These are phyloP conservation scores for Candida ficus DNA, from an alignment of 805 yeast genomes.

Conservation along the genomic window DNA sequence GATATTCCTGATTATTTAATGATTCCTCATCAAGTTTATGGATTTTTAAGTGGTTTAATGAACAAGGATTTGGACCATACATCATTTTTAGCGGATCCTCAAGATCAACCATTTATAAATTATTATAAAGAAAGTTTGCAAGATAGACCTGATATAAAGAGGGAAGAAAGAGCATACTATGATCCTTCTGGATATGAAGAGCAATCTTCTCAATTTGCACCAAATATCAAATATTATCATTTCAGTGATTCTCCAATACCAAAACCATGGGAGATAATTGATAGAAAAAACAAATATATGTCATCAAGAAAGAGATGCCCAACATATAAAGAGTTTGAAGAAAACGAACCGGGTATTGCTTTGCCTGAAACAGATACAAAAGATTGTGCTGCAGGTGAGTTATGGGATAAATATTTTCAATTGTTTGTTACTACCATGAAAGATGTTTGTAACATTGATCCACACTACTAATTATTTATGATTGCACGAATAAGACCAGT, in stretches of 20 bases:
- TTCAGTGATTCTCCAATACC: slow-evolving; percentile 63
- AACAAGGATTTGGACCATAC: slow-evolving; percentile 31
- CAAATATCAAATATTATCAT: slow-evolving; percentile 44
- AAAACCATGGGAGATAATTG: slow-evolving; percentile 50
- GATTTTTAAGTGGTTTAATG: slow-evolving; percentile 47
- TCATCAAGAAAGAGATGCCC: slow-evolving; percentile 15
- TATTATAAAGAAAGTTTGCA: slow-evolving; percentile 14
- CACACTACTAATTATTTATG: no score
- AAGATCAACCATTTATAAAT: slow-evolving; percentile 23
- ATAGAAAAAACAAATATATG: slow-evolving; percentile 13
- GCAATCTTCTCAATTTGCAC: slow-evolving; percentile 15
- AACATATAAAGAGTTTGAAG: slow-evolving; percentile 9
- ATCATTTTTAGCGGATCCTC: slow-evolving; percentile 39
- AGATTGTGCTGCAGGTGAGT: slow-evolving; percentile 20
- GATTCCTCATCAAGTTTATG: slow-evolving; percentile 48
- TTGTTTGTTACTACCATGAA: slow-evolving; percentile 14
- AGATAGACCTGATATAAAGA: background rate
- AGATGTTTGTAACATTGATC: slow-evolving; percentile 8
- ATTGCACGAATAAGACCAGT: no score
- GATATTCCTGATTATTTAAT: slow-evolving; percentile 29
- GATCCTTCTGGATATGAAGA: slow-evolving; percentile 11
- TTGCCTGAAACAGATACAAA: slow-evolving; percentile 3
- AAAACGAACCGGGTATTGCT: background rate
- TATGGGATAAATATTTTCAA: slow-evolving; percentile 17
- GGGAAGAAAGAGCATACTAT: slow-evolving; percentile 18